phyloP scores from a whole-genome alignment of 108 stramenopile species.

The Hondaea fermentalgiana region DNA sequence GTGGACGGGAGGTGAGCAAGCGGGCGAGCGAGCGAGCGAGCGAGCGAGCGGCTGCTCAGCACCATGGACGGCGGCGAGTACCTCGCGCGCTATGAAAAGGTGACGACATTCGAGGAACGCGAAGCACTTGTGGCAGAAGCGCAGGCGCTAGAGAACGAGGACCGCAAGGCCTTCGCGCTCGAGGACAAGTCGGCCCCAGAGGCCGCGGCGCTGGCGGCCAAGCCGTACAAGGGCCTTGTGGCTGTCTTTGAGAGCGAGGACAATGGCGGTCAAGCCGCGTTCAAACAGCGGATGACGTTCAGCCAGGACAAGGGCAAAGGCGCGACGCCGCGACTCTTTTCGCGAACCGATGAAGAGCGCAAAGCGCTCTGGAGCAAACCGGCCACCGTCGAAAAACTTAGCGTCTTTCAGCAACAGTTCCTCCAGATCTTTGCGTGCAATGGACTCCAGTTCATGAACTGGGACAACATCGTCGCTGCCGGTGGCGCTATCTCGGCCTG shows the following conservation, averaged over 20 bases:
- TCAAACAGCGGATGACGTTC: background rate
- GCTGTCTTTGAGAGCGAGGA: background rate
- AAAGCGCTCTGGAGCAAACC: background rate
- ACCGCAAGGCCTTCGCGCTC: background rate
- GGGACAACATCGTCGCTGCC: conserved; percentile 42
- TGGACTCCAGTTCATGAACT: conserved; percentile 32
- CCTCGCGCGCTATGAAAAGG: background rate
- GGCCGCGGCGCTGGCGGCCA: background rate
- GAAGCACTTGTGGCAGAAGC: background rate
- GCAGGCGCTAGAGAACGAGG: background rate
- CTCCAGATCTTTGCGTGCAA: conserved; percentile 22
- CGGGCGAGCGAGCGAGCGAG: too few relatives aligned
- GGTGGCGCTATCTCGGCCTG: conserved; percentile 38
- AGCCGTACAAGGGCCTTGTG: conserved; percentile 4
- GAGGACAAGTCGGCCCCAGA: background rate
- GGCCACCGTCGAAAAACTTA: background rate
- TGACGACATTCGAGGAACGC: background rate
- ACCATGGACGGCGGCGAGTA: conserved; percentile 1
- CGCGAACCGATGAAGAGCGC: background rate
- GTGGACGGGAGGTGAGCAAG: too few relatives aligned
- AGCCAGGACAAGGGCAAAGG: background rate
- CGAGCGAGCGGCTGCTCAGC: too few relatives aligned
- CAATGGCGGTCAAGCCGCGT: background rate
- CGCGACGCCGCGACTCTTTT: background rate
- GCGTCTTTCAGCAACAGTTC: background rate